Conservation (phyloP, 106 monocot species). For the Narthecium ossifragum region DNA sequence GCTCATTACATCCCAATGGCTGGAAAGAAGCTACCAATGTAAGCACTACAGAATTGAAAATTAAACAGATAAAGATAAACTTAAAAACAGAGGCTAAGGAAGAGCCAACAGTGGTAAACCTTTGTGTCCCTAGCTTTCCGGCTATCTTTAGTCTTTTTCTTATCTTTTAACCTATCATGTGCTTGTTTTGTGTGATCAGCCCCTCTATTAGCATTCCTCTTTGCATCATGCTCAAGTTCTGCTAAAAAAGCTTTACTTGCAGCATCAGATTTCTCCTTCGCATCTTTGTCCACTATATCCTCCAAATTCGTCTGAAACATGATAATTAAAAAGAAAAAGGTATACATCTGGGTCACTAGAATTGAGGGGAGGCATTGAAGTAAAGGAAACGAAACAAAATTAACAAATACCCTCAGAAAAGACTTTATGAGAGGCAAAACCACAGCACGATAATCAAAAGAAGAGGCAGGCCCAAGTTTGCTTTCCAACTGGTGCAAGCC, state of each 20-base stretch:
- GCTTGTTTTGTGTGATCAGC: slow-evolving; percentile 43
- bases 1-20: slow-evolving; percentile 33
- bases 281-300: slow-evolving; percentile 89
- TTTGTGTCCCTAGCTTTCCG: slow-evolving; percentile 65
- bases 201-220: slow-evolving; percentile 22
- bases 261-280: slow-evolving; percentile 82
- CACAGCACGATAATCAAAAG: slow-evolving; percentile 71
- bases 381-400: not conserved
- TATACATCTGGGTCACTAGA: not conserved
- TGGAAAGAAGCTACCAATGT: slow-evolving; percentile 24
- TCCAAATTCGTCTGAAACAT: slow-evolving; percentile 58
- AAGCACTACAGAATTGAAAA: slow-evolving; percentile 1
- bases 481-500: slow-evolving; percentile 60
- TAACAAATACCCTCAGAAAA: slow-evolving; percentile 55
- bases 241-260: slow-evolving; percentile 88
- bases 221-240: slow-evolving; percentile 11
- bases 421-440: slow-evolving; percentile 73
- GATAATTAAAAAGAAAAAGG: not conserved
- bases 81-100: not conserved
- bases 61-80: not conserved
- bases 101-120: slow-evolving; percentile 23
- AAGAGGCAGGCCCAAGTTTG: slow-evolving; percentile 66
- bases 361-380: not conserved
- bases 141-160: slow-evolving; percentile 69
- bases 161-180: slow-evolving; percentile 79